A percentile compares a stretch with the other conserved stretches of the same genome.
These are phyloP conservation scores for Camellia japonica DNA, from an alignment of 148 eudicot genomes.

Conservation along the genomic window DNA sequence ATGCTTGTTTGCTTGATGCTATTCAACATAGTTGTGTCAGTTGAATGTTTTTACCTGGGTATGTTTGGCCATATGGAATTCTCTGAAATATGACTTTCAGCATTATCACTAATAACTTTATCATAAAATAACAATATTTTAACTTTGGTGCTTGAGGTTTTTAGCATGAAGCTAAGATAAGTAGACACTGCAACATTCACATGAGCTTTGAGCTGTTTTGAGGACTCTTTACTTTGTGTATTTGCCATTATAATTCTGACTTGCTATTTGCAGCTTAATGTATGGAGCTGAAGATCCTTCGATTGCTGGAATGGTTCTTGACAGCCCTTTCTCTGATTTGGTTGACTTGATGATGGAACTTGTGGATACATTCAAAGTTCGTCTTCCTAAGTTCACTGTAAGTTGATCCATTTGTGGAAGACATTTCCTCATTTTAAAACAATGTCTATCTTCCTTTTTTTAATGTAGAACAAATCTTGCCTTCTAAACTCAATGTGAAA, in stretches of 20 bases:
- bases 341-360: conserved; percentile 99
- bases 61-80: neutral
- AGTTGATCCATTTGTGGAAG: conserved; percentile 25
- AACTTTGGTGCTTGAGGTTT: conserved; percentile 1
- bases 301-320: conserved; percentile 98
- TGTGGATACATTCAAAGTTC: conserved; percentile 92
- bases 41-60: conserved; percentile 9
- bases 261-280: conserved; percentile 67
- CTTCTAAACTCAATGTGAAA: neutral
- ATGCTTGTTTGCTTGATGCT: neutral
- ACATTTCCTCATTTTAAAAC: neutral
- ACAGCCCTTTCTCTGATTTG: conserved; percentile 96
- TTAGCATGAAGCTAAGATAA: neutral
- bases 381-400: conserved; percentile 94
- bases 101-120: too few species aligned
- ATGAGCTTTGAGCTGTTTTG: neutral
- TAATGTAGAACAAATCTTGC: conserved; percentile 1
- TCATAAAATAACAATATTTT: neutral
- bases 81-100: neutral
- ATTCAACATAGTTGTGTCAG: neutral
- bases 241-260: conserved; percentile 1
- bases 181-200: neutral
- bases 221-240: neutral
- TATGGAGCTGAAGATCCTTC: conserved; percentile 99
- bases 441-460: neutral